phyloP scores from a whole-genome alignment of 768 basidiomycete species.

The Scleroderma citrinum region DNA sequence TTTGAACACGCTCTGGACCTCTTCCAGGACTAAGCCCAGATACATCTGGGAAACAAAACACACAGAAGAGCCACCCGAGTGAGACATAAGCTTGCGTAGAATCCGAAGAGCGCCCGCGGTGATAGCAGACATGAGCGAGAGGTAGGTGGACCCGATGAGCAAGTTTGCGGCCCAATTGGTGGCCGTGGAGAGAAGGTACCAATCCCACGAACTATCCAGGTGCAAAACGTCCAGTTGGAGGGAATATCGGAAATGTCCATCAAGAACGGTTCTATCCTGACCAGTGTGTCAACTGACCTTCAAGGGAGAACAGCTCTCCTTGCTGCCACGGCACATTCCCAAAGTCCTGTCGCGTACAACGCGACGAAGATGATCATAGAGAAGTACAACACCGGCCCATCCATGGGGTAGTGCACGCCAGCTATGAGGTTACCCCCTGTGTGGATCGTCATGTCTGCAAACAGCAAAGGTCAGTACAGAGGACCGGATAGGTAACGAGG shows the following conservation, averaged over 20 bases:
- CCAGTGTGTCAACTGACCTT: conserved; percentile 44
- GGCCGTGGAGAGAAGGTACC: conserved; percentile 68
- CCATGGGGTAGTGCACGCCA: conserved; percentile 47
- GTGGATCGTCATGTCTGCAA: conserved; percentile 49
- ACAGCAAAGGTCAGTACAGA: not conserved
- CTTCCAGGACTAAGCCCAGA: conserved; percentile 67
- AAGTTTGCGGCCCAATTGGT: conserved; percentile 78
- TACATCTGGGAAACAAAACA: conserved; percentile 74
- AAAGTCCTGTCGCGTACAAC: conserved; percentile 71
- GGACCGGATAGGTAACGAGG: not conserved
- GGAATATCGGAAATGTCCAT: no score
- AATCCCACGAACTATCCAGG: conserved; percentile 57
- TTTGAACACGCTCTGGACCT: conserved; percentile 57
- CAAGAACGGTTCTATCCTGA: no score
- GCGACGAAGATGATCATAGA: conserved; percentile 84
- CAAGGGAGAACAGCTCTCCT: conserved; percentile 75
- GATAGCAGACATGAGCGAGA: conserved; percentile 68
- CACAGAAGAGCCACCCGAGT: conserved; percentile 62
- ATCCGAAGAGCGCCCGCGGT: conserved; percentile 72
- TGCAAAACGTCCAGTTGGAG: no score
- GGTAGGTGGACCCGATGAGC: conserved; percentile 73
- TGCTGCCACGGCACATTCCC: conserved; percentile 88
- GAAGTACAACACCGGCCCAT: conserved; percentile 61
- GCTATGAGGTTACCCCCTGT: conserved; percentile 58
- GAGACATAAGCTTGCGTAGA: conserved; percentile 72